Base-by-base conservation (phyloP, 2,329 filamentous ascomycete species). In the Colletotrichum sp. region DNA sequence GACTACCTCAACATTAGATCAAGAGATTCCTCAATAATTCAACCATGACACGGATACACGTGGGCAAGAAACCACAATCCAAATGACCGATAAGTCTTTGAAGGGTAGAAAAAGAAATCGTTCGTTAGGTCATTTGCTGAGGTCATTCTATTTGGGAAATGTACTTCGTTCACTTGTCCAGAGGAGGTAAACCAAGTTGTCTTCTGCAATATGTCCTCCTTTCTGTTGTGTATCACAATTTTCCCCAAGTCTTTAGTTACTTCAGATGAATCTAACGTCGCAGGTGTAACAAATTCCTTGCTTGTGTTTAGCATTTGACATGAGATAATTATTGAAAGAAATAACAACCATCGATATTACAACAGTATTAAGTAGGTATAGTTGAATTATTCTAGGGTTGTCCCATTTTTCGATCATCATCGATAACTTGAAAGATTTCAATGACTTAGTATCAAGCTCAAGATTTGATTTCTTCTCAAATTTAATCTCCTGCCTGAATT, bases 381-480 rank as follows among this genome's bases (percentile, higher is more conserved):
- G n/a, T n/a, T n/a, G n/a, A n/a, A n/a, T n/a, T 12, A n/a, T 11
- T 49, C 9, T 1, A 0, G 39, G 44, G 0, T 7, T 49, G 1
- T 49, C 11, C 19, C n/a, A 22, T 22, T n/a, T 6, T 49, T 49
- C 44, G 11, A 22, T 12, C 1, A 0, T 22, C 6, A 8, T 49
- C n/a, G n/a, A 49, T 12, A 22, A 22, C n/a, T 4, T 13, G 3
- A 3, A 49, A 22, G 3, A 1, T 49, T 7, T 49, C 9, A 49
- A 49, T 12, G n/a, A 22, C 3, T 49, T 7, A 49, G 11, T 13
- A 3, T 22, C 19, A 44, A 44, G 5, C 39, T 19, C 16, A 22
- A 4, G 6, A 22, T 7, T 22, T 49, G 44, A 22, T 12, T 49
- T 49, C 3, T 22, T n/a, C n/a, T 49, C 3, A 22, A 12, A 12